Conservation (phyloP, 148 eudicot species). For the Silene uniflora region DNA sequence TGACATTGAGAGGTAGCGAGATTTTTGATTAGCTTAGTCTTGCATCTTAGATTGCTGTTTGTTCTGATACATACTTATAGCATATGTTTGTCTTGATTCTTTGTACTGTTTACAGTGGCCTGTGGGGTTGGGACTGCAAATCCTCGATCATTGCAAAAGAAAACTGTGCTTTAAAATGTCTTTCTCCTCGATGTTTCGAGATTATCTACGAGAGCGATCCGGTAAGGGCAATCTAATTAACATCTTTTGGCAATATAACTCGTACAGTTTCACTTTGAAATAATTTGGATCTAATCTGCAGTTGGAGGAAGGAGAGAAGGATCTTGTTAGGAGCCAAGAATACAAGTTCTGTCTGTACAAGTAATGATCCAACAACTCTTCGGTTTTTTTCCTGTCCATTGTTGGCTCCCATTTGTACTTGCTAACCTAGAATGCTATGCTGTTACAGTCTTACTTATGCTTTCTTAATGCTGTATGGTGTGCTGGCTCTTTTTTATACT, state of each 20-base stretch:
- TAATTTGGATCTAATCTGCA: conserved; percentile 16
- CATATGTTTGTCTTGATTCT: background rate
- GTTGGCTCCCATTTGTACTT: background rate
- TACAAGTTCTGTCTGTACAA: conserved; percentile 87
- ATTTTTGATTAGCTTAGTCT: background rate
- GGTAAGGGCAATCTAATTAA: conserved; percentile 36
- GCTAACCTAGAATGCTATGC: background rate
- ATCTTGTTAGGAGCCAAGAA: conserved; percentile 66
- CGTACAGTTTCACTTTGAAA: background rate
- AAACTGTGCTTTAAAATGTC: conserved; percentile 76
- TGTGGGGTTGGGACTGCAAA: conserved; percentile 85
- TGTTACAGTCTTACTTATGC: background rate
- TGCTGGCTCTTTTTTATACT: no score
- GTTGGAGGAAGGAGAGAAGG: conserved; percentile 97
- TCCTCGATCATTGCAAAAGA: conserved; percentile 74
- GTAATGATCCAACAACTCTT: conserved; percentile 29
- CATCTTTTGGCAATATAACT: background rate
- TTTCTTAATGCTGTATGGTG: no score
- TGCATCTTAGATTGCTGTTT: background rate
- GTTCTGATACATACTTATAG: background rate
- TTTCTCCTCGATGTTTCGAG: conserved; percentile 78
- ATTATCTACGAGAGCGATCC: conserved; percentile 91
- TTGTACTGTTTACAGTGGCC: conserved; percentile 45
- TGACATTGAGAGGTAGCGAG: conserved; percentile 66
- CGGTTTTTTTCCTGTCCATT: background rate